Evolutionary conservation across 1,284 basidiomycete species (phyloP), one percentile per base, ranked within the genome.

Genomic region (Schizophyllum commune): DNA sequence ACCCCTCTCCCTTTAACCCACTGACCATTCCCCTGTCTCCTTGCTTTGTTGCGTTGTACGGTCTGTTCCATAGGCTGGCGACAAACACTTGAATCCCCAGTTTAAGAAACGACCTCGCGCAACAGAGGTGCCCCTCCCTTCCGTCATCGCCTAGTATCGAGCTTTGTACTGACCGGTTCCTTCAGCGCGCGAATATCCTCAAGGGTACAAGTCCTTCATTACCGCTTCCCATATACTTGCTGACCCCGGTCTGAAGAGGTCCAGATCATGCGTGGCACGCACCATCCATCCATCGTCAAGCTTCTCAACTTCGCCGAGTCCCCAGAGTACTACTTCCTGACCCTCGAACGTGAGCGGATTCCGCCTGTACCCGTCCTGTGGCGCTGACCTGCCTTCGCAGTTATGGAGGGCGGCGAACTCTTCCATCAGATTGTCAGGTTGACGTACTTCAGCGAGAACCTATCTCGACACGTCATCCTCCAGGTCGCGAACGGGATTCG

Each of bases 361-460:
- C 21, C 57, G 7, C 17, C 57, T 47, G 22, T 56, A 33, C 13
- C 6, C 47, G 20, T 56, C 58, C 52, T 2, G 27, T 52, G 55
- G 61, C 20, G 61, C 58, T 67, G 34, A 63, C 60, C 21, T 63
- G 57, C 27, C 8, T 61, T 58, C 61, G 27, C 67, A 94, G 92
- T 96, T 52, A 91, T 96, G 92, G 91, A 93, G 71, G 97, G 97
- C 63, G 97, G 97, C 67, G 97, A 99, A 74, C 83, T 99, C 1
- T 99, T 99, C 80, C 96, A 99, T 74, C 97, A 99, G 74, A 99
- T 99, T 69, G 97, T 99, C 76, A 98, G 98, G 74, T 84, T 99
- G 65, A 99, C 97, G 0, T 99, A 99, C 77, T 98, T 99, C 73
- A 95, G 92, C 72, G 97, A 99, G 75, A 90, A 90, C 63, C 86